These are phyloP conservation scores for Cryptococcus sp. DNA, from an alignment of 1,284 basidiomycete species.

Conservation along the genomic window DNA sequence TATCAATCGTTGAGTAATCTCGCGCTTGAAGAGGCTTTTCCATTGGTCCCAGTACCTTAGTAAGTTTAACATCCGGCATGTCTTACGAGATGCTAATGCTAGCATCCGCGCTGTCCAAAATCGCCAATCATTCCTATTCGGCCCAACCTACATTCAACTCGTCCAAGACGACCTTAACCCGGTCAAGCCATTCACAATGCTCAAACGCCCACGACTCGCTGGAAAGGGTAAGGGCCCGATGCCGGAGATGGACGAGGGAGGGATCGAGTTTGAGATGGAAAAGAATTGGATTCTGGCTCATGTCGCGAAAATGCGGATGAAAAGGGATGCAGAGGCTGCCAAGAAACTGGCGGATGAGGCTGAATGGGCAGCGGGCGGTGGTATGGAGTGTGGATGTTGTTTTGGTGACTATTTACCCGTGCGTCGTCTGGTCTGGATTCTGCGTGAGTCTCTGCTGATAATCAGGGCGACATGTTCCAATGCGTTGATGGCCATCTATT, in stretches of 20 bases:
- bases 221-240: constrained; percentile 49
- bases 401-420: constrained; percentile 63
- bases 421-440: too few species aligned
- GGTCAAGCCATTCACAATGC: constrained; percentile 24
- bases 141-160: constrained; percentile 27
- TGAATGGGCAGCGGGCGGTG: constrained; percentile 49
- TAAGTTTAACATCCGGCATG: constrained; percentile 11
- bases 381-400: constrained; percentile 78
- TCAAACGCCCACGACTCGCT: constrained; percentile 19
- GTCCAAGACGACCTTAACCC: constrained; percentile 7
- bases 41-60: constrained; percentile 20
- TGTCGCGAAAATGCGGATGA: constrained; percentile 15
- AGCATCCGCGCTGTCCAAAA: constrained; percentile 23
- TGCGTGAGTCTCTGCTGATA: too few species aligned
- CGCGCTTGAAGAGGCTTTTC: constrained; percentile 23
- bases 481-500: constrained; percentile 77
- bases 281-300: constrained; percentile 50
- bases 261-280: constrained; percentile 53
- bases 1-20: constrained; percentile 18
- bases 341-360: constrained; percentile 49
- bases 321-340: constrained; percentile 25
- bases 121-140: constrained; percentile 12
- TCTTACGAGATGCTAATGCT: constrained; percentile 2
- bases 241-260: constrained; percentile 34
- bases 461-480: constrained; percentile 73